Conservation (phyloP, 768 basidiomycete genomes). For the Trametes maxima region DNA sequence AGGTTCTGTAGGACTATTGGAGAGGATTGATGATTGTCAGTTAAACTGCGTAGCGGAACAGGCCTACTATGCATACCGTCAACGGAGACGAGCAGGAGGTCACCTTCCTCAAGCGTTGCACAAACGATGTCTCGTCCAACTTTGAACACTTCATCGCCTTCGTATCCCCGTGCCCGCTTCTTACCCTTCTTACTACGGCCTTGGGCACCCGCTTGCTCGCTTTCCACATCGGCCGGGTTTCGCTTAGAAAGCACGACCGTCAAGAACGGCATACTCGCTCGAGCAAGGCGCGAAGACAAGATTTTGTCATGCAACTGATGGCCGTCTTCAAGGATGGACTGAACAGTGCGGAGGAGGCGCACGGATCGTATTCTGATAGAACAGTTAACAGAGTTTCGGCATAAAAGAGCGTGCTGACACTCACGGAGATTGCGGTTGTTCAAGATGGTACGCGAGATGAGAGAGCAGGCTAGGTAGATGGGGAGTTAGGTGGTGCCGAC, state of each 20-base stretch:
- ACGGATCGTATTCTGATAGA: constrained; percentile 28
- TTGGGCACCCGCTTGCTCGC: constrained; percentile 21
- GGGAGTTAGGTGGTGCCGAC: constrained; percentile 55
- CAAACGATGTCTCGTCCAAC: constrained; percentile 49
- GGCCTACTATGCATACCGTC: constrained; percentile 49
- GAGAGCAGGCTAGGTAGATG: constrained; percentile 55
- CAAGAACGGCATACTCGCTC: constrained; percentile 52
- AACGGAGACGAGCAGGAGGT: constrained; percentile 54
- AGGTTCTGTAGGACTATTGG: constrained; percentile 51
- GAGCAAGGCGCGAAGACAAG: constrained; percentile 55
- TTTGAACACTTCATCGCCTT: constrained; percentile 75
- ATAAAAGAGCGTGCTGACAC: constrained; percentile 29
- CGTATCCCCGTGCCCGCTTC: constrained; percentile 69
- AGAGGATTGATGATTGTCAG: background rate
- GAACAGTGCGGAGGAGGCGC: constrained; percentile 48
- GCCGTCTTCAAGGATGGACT: constrained; percentile 45
- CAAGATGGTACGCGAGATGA: constrained; percentile 60
- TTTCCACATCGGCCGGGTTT: constrained; percentile 35
- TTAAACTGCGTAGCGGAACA: constrained; percentile 6
- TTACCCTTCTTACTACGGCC: constrained; percentile 57
- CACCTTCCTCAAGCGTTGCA: constrained; percentile 50
- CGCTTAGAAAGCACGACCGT: constrained; percentile 49
- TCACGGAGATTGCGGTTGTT: constrained; percentile 54
- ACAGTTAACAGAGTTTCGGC: background rate
- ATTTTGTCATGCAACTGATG: constrained; percentile 49